Conservation (phyloP, 2,329 filamentous ascomycete species). For the Neopestalotiopsis sp. region DNA sequence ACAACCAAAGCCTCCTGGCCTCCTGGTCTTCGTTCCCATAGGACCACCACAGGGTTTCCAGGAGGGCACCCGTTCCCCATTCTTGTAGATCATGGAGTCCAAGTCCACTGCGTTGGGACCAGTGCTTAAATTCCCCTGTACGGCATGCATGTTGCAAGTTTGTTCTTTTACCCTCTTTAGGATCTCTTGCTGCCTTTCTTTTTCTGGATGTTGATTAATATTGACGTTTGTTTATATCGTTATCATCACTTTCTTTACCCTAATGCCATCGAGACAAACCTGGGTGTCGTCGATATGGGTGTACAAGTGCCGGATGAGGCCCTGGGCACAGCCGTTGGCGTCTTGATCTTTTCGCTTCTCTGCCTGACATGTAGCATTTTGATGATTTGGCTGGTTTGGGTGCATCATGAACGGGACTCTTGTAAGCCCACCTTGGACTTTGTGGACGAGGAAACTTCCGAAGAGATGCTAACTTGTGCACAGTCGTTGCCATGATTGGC, state of each 20-base stretch:
- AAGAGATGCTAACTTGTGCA: not conserved
- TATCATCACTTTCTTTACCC: not conserved
- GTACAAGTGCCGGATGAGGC: conserved; percentile 42
- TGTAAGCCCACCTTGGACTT: conserved; percentile 38
- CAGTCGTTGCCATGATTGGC: conserved; percentile 48
- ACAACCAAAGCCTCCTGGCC: not conserved
- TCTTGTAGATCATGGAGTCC: conserved; percentile 7
- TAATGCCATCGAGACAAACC: conserved; percentile 2
- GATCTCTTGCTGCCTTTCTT: not conserved
- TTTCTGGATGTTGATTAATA: not conserved
- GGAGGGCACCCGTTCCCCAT: not conserved
- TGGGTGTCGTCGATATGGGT: conserved; percentile 37
- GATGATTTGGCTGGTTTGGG: conserved; percentile 44
- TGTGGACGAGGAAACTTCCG: too few relatives aligned
- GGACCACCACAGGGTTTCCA: not conserved
- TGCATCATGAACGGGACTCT: conserved; percentile 45
- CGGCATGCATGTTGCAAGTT: not conserved
- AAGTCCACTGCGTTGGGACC: conserved; percentile 5
- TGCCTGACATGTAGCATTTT: conserved; percentile 39
- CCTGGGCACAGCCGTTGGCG: conserved; percentile 37
- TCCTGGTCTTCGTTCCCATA: not conserved
- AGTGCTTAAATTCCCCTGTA: not conserved
- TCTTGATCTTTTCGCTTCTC: conserved; percentile 43
- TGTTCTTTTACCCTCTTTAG: conserved; percentile 9
- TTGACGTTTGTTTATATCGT: not conserved